A percentile compares a stretch with the other conserved stretches of the same genome.
Evolutionary conservation across 2,329 filamentous ascomycete species (phyloP).

Genomic region (Colletotrichum limetticola): DNA sequence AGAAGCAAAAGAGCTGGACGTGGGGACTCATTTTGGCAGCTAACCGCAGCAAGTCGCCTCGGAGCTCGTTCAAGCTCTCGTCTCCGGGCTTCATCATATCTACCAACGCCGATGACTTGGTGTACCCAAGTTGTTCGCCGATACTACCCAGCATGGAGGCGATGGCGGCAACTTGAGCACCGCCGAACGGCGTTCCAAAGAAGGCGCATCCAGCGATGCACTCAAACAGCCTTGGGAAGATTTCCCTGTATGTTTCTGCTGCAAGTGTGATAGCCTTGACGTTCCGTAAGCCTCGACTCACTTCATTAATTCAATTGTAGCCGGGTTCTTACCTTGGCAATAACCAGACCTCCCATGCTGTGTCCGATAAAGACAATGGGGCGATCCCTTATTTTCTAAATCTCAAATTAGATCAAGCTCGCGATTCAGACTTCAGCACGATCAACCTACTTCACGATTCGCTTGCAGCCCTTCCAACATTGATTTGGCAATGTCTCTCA

Average conservation of each 20-base stretch:
- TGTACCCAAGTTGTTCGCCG: conserved; percentile 45
- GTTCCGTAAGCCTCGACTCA: background rate
- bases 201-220: conserved; percentile 51
- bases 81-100: conserved; percentile 53
- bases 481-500: conserved; percentile 50
- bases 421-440: accelerated
- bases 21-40: conserved; percentile 47
- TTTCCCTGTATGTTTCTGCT: conserved; percentile 45
- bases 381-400: conserved; percentile 36
- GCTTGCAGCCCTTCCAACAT: conserved; percentile 47
- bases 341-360: conserved; percentile 56
- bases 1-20: conserved; percentile 52
- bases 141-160: conserved; percentile 50
- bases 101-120: conserved; percentile 49
- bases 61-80: conserved; percentile 49
- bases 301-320: background rate
- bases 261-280: conserved; percentile 39
- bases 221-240: conserved; percentile 52
- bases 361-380: conserved; percentile 56
- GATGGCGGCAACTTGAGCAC: conserved; percentile 47
- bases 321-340: conserved; percentile 50
- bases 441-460: conserved; percentile 46
- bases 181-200: conserved; percentile 54
- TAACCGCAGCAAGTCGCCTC: conserved; percentile 51
- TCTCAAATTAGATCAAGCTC: background rate